phyloP scores from a whole-genome alignment of 2,329 filamentous ascomycete species.

The Teratosphaeria pseudoeucalypti region DNA sequence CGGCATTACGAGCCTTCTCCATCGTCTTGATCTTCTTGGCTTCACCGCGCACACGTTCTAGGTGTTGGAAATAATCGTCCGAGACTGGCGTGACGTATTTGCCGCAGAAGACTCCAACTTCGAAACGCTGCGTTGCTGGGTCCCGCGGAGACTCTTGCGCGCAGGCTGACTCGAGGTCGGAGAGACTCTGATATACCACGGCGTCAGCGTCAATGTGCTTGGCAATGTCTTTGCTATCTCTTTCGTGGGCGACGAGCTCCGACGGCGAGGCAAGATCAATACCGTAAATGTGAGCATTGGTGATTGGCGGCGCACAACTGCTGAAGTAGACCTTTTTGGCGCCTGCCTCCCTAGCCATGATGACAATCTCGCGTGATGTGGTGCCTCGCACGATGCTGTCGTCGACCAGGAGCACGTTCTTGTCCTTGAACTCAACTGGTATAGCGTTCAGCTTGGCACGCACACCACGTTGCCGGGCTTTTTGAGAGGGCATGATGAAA shows the following conservation, averaged over 20 bases:
- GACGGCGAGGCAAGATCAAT: slow-evolving; percentile 63
- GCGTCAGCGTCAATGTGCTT: slow-evolving; percentile 61
- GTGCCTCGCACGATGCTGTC: slow-evolving; percentile 85
- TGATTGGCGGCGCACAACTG: slow-evolving; percentile 72
- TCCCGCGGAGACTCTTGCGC: slow-evolving; percentile 55
- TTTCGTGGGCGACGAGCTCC: slow-evolving; percentile 62
- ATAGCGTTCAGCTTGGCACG: slow-evolving; percentile 84
- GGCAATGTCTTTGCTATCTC: slow-evolving; percentile 51
- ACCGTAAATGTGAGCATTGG: slow-evolving; percentile 75
- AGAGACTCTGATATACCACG: slow-evolving; percentile 66
- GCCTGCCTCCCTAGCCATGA: slow-evolving; percentile 75
- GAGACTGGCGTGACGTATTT: slow-evolving; percentile 74
- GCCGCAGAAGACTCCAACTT: slow-evolving; percentile 86
- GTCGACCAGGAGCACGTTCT: slow-evolving; percentile 74
- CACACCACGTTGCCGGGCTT: slow-evolving; percentile 71
- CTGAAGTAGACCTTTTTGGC: slow-evolving; percentile 76
- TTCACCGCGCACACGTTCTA: slow-evolving; percentile 62
- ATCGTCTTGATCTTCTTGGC: slow-evolving; percentile 57
- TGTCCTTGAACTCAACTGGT: slow-evolving; percentile 69
- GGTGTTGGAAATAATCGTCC: slow-evolving; percentile 70
- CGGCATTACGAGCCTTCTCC: slow-evolving; percentile 53
- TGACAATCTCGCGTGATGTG: slow-evolving; percentile 67
- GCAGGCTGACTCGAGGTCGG: slow-evolving; percentile 72
- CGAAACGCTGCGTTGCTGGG: slow-evolving; percentile 55
- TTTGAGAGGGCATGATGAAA: slow-evolving; percentile 79